Percentiles rank a stretch among this genome's conserved stretches.
Evolutionary conservation across 352 stramenopile genomes (phyloP).

Genomic region (Achlya hypogyna): DNA sequence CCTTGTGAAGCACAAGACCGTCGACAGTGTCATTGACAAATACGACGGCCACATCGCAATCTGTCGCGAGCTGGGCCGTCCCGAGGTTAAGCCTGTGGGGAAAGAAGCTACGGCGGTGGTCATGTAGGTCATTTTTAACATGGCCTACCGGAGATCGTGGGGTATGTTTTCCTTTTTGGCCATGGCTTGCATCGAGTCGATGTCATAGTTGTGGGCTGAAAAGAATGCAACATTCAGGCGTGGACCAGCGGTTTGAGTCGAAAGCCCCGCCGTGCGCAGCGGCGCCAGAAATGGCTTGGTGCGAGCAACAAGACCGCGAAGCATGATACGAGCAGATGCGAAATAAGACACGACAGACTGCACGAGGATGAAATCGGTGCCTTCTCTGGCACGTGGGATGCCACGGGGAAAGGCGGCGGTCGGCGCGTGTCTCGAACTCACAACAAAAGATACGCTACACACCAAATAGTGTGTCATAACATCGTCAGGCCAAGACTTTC

Average conservation of each 20-base stretch:
- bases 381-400: not conserved
- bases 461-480: not conserved
- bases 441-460: not conserved
- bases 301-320: not conserved
- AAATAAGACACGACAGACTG: too few relatives aligned
- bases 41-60: conserved; percentile 55
- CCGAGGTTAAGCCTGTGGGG: conserved; percentile 36
- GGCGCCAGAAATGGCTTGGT: not conserved
- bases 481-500: too few relatives aligned
- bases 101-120: conserved; percentile 41
- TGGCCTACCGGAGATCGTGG: conserved; percentile 28
- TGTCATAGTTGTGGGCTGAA: conserved; percentile 66
- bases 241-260: not conserved
- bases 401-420: not conserved
- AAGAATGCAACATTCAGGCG: conserved; percentile 77
- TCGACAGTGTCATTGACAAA: conserved; percentile 84
- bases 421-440: not conserved
- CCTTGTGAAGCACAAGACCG: conserved; percentile 39
- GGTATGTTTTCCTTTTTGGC: conserved; percentile 36
- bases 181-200: conserved; percentile 39
- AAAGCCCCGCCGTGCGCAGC: not conserved
- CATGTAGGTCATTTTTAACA: too few relatives aligned
- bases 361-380: too few relatives aligned
- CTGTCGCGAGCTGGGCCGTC: conserved; percentile 41
- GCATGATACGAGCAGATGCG: too few relatives aligned